Conservation (phyloP, 2,329 filamentous ascomycete species). For the Calonectria naviculata region DNA sequence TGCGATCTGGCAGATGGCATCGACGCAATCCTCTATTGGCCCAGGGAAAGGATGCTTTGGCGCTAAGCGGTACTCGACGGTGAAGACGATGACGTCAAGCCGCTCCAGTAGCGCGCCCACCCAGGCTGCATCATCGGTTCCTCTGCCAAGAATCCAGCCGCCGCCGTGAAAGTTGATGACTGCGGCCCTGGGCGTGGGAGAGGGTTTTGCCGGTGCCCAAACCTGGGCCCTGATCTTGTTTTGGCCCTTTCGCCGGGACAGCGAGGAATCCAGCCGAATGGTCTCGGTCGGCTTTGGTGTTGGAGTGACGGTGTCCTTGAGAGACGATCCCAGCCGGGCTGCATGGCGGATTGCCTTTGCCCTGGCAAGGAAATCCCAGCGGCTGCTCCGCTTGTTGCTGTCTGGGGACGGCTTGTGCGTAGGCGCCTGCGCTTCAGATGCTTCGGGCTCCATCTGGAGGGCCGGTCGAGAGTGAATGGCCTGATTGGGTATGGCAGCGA, state of each 20-base stretch:
- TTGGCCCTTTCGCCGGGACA: not conserved
- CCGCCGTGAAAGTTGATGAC: not conserved
- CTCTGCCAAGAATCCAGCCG: not conserved
- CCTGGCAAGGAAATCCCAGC: not conserved
- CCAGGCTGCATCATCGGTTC: not conserved
- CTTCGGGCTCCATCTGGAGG: not conserved
- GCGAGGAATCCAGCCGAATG: not conserved
- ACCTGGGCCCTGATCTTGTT: not conserved
- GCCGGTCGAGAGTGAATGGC: no score
- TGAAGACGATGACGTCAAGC: constrained; percentile 3
- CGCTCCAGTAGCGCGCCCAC: not conserved
- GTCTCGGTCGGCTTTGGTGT: not conserved
- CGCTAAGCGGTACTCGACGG: not conserved
- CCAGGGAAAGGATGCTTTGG: not conserved
- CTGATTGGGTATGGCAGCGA: no score
- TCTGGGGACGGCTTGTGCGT: no score
- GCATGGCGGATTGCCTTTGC: not conserved
- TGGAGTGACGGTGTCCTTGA: not conserved
- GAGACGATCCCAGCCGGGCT: not conserved
- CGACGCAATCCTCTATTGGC: not conserved
- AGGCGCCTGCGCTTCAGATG: not conserved
- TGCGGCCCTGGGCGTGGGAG: not conserved
- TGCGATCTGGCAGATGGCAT: not conserved
- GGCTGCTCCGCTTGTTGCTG: not conserved
- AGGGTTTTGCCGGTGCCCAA: not conserved